phyloP scores from a whole-genome alignment of 2,329 filamentous ascomycete species.

The Aspergillus spinulosporus region DNA sequence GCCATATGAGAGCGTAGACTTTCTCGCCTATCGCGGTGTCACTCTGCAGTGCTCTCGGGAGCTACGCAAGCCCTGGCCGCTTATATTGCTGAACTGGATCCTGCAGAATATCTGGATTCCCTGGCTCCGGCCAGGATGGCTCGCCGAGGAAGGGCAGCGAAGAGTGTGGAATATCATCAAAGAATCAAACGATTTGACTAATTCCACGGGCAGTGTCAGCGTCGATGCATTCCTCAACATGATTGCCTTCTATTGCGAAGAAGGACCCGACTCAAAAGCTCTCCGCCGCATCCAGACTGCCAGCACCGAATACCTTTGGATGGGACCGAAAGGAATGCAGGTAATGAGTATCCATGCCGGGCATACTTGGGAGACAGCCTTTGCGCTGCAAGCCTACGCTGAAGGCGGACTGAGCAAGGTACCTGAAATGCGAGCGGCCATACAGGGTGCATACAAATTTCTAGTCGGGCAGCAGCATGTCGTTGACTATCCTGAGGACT shows the following conservation, averaged over 20 bases:
- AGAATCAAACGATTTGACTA: neutral
- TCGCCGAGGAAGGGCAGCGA: conserved; percentile 2
- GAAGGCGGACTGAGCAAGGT: neutral
- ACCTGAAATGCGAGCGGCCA: neutral
- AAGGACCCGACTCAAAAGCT: neutral
- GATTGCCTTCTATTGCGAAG: conserved; percentile 6
- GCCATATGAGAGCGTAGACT: conserved; percentile 2
- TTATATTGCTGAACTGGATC: neutral
- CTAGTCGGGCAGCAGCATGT: conserved; percentile 7
- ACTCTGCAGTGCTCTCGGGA: neutral
- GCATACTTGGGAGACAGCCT: conserved; percentile 15
- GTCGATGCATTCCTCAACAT: conserved; percentile 8
- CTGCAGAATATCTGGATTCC: conserved; percentile 9
- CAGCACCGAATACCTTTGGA: conserved; percentile 13
- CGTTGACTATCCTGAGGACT: neutral
- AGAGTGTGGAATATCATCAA: conserved; percentile 4
- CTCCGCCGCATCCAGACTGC: conserved; percentile 6
- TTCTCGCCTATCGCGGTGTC: neutral
- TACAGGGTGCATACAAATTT: neutral
- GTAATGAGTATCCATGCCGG: conserved; percentile 11
- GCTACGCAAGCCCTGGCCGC: neutral
- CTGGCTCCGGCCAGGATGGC: neutral
- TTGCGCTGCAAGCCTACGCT: conserved; percentile 6
- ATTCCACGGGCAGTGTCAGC: neutral
- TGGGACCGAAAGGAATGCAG: conserved; percentile 8